These are phyloP conservation scores for Gleditsia sinensis DNA, from an alignment of 306 rosid species.

Conservation along the genomic window DNA sequence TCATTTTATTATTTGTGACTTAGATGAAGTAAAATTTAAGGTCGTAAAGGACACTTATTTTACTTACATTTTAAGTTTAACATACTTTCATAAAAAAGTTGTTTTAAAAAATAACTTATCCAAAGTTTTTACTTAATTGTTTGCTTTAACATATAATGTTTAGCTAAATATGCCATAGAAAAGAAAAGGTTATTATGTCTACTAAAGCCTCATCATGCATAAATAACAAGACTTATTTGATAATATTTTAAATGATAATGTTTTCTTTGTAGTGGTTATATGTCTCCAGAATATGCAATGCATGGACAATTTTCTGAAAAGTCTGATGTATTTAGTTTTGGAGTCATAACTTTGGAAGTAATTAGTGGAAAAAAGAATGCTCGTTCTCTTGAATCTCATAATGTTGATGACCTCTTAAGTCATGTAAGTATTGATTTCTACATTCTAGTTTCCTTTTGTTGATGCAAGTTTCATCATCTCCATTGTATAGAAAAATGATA, in stretches of 20 bases:
- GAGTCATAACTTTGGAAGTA: conserved; percentile 43
- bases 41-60: not conserved
- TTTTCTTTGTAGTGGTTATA: conserved; percentile 33
- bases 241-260: not conserved
- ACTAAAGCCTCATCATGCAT: not conserved
- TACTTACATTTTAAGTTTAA: too few relatives aligned
- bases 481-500: not conserved
- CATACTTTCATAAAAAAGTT: too few relatives aligned
- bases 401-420: conserved; percentile 2
- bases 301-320: conserved; percentile 42
- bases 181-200: not conserved
- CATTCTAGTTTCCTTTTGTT: too few relatives aligned
- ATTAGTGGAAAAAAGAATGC: conserved; percentile 36
- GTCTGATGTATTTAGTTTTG: conserved; percentile 46
- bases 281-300: conserved; percentile 49
- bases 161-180: too few relatives aligned
- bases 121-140: too few relatives aligned
- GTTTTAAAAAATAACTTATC: too few relatives aligned
- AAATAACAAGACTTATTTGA: not conserved
- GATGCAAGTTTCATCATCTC: not conserved
- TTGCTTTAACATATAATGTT: too few relatives aligned
- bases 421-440: conserved; percentile 19
- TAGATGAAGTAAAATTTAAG: not conserved
- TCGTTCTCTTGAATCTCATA: not conserved
- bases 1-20: not conserved